phyloP scores from a whole-genome alignment of 495 filamentous ascomycete species.

The Aspergillus diversus region DNA sequence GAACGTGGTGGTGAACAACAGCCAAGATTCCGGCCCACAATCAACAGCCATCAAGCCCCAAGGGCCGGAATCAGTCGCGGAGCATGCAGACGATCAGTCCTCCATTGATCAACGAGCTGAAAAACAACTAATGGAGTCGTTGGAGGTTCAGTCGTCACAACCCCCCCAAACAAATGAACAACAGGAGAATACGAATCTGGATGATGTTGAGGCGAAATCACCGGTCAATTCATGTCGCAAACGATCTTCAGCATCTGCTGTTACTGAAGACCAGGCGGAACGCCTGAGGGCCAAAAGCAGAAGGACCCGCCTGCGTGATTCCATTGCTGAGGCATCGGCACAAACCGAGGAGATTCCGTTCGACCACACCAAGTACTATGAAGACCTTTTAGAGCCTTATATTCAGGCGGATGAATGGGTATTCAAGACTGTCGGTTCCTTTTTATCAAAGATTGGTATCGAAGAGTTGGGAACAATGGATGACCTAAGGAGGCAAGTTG shows the following conservation, averaged over 20 bases:
- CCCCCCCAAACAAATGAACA: conserved; percentile 25
- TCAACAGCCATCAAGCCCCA: conserved; percentile 20
- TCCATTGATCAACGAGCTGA: conserved; percentile 47
- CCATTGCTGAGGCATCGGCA: conserved; percentile 56
- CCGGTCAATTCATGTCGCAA: conserved; percentile 41
- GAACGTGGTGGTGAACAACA: conserved; percentile 18
- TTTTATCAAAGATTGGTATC: conserved; percentile 70
- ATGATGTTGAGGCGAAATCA: conserved; percentile 40
- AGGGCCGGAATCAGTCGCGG: conserved; percentile 16
- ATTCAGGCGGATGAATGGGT: conserved; percentile 75
- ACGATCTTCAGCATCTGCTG: conserved; percentile 54
- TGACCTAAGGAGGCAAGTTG: conserved; percentile 39
- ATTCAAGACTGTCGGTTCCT: conserved; percentile 67
- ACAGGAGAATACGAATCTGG: conserved; percentile 29
- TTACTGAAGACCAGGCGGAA: conserved; percentile 54
- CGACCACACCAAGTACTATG: conserved; percentile 71
- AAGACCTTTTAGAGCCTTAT: conserved; percentile 69
- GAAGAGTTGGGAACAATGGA: conserved; percentile 50
- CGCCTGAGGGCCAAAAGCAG: conserved; percentile 77
- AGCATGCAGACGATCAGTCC: conserved; percentile 43
- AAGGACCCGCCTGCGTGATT: conserved; percentile 78
- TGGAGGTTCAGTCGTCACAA: conserved; percentile 40
- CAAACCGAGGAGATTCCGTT: conserved; percentile 57
- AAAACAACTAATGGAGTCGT: conserved; percentile 46
- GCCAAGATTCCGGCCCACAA: conserved; percentile 15